Base-by-base conservation (phyloP, 169 alveolate genomes). In the Plasmodium knowlesi region DNA sequence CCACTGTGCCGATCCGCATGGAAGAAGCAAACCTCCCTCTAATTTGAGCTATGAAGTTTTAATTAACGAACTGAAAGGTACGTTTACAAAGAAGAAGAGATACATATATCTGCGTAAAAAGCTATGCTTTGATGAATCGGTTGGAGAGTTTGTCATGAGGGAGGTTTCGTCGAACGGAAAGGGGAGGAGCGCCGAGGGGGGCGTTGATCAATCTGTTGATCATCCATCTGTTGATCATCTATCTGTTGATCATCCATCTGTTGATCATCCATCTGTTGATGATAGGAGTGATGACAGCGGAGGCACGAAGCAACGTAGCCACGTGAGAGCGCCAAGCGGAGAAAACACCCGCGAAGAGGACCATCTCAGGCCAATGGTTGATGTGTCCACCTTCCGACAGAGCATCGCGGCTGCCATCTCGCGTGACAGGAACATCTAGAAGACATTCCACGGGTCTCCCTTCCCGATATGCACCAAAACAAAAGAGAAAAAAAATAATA, bases 101-200 rank as follows among this genome's bases (percentile, higher is more conserved):
- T 86, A 86, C 25, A 41, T 76, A 2, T 86, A 86, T 86, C 28
- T 86, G 16, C 22, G 57, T 28, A 86, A 61, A 86, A 78, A 50
- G 5, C 81, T 86, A 43, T 86, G 41, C 43, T 86, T 53, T 76
- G 93, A 86, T 78, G n/a, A 34, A 3, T 76, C 67, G 1, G 16
- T 54, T 19, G 61, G 81, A 3, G 88, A 74, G 28, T 86, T 76
- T 22, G 37, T 34, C n/a, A 86, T 86, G 16, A 22, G 81, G 41
- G 73, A 78, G 2, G 10, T 57, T 19, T 84, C 92, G 34, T 50
- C 84, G 37, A 37, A 9, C 9, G 84, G 54, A 28, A 54, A 32
- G 70, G 71, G 34, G 14, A 14, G 3, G 43, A 5, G 12, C 41
- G 43, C 14, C 78, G 34, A 25, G n/a, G n/a, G n/a, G n/a, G n/a